Evolutionary conservation across 306 rosid species (phyloP), one percentile per base, ranked within the genome.

Genomic region (Inga leiocalycina): DNA sequence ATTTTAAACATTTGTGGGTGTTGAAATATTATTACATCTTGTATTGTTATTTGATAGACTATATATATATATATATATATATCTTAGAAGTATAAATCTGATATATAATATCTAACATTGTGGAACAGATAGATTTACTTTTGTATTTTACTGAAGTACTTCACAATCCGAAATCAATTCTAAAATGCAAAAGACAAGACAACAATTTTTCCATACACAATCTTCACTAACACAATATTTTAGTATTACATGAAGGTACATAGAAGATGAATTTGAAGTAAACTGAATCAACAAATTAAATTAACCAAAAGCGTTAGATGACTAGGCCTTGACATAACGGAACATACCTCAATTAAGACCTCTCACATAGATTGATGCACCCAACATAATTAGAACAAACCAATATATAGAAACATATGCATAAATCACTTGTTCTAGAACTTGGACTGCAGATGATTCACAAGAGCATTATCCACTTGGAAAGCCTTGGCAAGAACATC

Each of bases 401-500:
- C 30, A 71, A 71, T 68, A 39, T 10, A 39, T 10, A 10, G 43
- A 34, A 65, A 65, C 39, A 32, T 12, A 70, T 4, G 8, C 0
- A 11, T 20, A 43, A 43, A n/a, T 22, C 35, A 44, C 20, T 43
- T 22, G 19, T 22, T 68, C 83, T 85, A 82, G 76, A 88, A 85
- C 81, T 82, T 82, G 43, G 86, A 71, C 37, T 79, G 78, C 44
- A 88, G 74, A 76, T 82, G 22, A 17, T 34, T 8, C 15, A 82
- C 17, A 44, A 32, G 3, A 10, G 2, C 9, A 0, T 15, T 67
- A n/a, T 85, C 88, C 83, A 85, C 65, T 0, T 65, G 83, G 35
- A 87, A 87, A 64, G 81, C 83, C 80, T 72, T 85, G 10, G 4
- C 34, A 4, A 88, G 86, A 77, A 85, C 75, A 0, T 79, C 81